These are phyloP conservation scores for Fusarium chlamydosporum DNA, from an alignment of 2,329 filamentous ascomycete genomes.

Conservation along the genomic window DNA sequence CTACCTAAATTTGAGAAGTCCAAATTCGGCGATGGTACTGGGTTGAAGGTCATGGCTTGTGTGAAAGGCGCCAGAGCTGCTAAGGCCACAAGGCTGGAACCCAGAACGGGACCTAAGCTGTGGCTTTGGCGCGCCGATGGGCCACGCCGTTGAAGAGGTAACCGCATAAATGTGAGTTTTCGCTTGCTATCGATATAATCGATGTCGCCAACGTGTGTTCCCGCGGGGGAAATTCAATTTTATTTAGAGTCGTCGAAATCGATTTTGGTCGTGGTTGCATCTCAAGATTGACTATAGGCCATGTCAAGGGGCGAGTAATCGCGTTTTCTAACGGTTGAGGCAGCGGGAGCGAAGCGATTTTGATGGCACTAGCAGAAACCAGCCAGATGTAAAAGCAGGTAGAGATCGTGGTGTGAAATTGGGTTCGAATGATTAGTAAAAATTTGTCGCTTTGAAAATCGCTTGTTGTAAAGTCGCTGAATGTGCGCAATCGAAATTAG, in stretches of 20 bases:
- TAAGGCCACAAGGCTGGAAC: slow-evolving; percentile 57
- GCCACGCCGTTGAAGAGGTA: slow-evolving; percentile 60
- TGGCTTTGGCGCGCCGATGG: slow-evolving; percentile 57
- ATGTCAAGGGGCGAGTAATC: slow-evolving; percentile 48
- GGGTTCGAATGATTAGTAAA: slow-evolving; percentile 16
- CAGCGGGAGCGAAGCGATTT: slow-evolving; percentile 18
- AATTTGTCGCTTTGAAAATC: slow-evolving; percentile 19
- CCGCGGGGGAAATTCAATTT: slow-evolving; percentile 23
- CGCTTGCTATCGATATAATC: slow-evolving; percentile 32
- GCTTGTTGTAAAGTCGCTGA: slow-evolving; percentile 22
- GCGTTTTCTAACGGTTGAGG: slow-evolving; percentile 34
- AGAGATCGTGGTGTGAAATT: slow-evolving; percentile 7
- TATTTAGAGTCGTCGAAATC: slow-evolving; percentile 33
- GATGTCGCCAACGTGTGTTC: slow-evolving; percentile 20
- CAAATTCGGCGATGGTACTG: slow-evolving; percentile 78
- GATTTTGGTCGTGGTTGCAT: slow-evolving; percentile 48
- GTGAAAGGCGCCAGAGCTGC: slow-evolving; percentile 60
- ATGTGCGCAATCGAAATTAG: slow-evolving; percentile 24
- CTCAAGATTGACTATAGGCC: slow-evolving; percentile 50
- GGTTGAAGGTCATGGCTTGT: slow-evolving; percentile 70
- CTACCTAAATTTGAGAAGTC: slow-evolving; percentile 84
- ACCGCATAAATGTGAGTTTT: slow-evolving; percentile 62
- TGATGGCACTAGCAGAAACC: slow-evolving; percentile 8
- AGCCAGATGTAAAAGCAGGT: slow-evolving; percentile 9
- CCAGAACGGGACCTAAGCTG: slow-evolving; percentile 46